phyloP scores from a whole-genome alignment of 768 basidiomycete species.

The Tylopilus intermedius region DNA sequence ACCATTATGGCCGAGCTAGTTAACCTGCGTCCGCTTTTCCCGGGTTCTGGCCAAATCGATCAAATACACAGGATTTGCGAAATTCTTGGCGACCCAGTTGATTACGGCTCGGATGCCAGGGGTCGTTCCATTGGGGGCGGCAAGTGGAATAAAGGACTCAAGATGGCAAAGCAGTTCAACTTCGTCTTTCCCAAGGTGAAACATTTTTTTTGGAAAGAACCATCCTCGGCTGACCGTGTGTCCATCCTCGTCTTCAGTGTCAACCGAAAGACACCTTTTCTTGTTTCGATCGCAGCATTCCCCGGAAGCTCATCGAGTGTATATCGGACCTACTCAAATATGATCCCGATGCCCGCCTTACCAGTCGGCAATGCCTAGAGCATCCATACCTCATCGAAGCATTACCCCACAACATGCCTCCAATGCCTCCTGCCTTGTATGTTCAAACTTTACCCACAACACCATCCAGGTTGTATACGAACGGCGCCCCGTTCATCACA shows the following conservation, averaged over 20 bases:
- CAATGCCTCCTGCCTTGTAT: slow-evolving; percentile 51
- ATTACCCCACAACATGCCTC: slow-evolving; percentile 58
- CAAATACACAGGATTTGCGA: slow-evolving; percentile 90
- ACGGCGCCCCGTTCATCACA: slow-evolving; percentile 35
- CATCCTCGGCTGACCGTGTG: background rate
- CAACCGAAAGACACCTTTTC: slow-evolving; percentile 62
- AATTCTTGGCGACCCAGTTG: slow-evolving; percentile 86
- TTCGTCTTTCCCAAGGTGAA: slow-evolving; percentile 85
- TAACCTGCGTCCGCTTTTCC: slow-evolving; percentile 93
- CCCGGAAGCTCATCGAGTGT: slow-evolving; percentile 80
- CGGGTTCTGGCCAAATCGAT: slow-evolving; percentile 88
- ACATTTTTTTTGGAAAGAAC: background rate
- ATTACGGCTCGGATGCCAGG: slow-evolving; percentile 72
- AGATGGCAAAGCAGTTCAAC: slow-evolving; percentile 81
- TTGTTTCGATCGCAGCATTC: slow-evolving; percentile 75
- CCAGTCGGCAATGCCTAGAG: slow-evolving; percentile 79
- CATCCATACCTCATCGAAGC: slow-evolving; percentile 89
- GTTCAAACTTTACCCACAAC: slow-evolving; percentile 35
- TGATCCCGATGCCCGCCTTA: slow-evolving; percentile 83
- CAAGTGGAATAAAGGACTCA: slow-evolving; percentile 77
- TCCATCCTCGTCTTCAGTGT: slow-evolving; percentile 38
- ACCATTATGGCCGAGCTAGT: slow-evolving; percentile 97
- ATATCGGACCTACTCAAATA: slow-evolving; percentile 90
- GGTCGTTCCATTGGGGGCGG: slow-evolving; percentile 79
- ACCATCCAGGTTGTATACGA: slow-evolving; percentile 34